Evolutionary conservation across 352 stramenopile genomes (phyloP).

Genomic region (Pythium dissotocum): DNA sequence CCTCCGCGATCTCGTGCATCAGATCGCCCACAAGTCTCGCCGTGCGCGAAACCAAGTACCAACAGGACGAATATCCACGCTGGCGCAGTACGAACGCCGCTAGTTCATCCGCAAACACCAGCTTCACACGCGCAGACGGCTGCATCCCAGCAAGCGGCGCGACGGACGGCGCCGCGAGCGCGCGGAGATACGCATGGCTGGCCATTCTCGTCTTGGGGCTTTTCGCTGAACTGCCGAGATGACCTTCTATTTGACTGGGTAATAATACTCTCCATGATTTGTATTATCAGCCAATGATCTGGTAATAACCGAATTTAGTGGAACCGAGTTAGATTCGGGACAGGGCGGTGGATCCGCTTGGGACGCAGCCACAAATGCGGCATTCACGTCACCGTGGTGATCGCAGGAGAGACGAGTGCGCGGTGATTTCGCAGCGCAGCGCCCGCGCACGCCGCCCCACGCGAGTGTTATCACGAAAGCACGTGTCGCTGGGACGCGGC

Average conservation of each 20-base stretch:
- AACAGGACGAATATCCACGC: conserved; percentile 62
- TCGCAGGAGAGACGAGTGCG: not conserved
- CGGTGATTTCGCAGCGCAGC: not conserved
- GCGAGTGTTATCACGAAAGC: not conserved
- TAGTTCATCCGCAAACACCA: conserved; percentile 63
- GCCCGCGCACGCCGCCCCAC: not conserved
- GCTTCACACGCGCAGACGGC: conserved; percentile 32
- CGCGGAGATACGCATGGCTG: conserved; percentile 6
- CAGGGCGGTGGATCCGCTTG: conserved; percentile 8
- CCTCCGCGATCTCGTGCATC: conserved; percentile 46
- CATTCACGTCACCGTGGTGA: conserved; percentile 1
- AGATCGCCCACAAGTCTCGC: conserved; percentile 63
- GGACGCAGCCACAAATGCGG: conserved; percentile 7
- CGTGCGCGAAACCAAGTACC: conserved; percentile 57
- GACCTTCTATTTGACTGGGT: conserved; percentile 4
- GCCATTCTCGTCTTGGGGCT: not conserved
- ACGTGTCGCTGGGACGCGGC: not conserved
- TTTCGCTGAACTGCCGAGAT: not conserved
- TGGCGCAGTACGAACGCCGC: conserved; percentile 42
- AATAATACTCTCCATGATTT: conserved; percentile 1
- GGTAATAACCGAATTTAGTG: conserved; percentile 5
- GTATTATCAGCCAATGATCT: conserved; percentile 9
- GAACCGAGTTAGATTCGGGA: conserved; percentile 5
- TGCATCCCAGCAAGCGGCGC: not conserved
- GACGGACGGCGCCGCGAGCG: not conserved